A percentile compares a stretch with the other conserved stretches of the same genome.
These are phyloP conservation scores for Leccinum variicolor DNA, from an alignment of 768 basidiomycete species.

Conservation along the genomic window DNA sequence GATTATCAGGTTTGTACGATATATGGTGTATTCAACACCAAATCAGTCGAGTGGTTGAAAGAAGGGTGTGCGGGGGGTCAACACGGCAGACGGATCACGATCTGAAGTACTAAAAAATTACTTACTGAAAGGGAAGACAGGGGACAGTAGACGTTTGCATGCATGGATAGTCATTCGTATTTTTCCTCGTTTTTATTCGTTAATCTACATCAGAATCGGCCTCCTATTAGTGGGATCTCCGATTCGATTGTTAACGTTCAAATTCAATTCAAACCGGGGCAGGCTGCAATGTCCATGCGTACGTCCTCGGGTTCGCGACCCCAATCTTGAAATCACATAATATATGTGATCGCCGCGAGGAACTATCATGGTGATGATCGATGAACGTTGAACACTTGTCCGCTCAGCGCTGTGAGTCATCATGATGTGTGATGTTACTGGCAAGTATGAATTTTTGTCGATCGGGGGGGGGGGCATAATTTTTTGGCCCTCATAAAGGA, in stretches of 20 bases:
- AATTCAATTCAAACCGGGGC: neutral
- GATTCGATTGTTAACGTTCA: neutral
- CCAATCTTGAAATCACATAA: neutral
- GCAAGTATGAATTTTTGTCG: no score
- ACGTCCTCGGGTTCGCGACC: neutral
- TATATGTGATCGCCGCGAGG: neutral
- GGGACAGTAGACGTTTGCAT: no score
- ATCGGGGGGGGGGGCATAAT: no score
- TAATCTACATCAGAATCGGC: neutral
- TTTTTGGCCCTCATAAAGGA: neutral
- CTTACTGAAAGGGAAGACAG: no score
- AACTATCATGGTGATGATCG: neutral
- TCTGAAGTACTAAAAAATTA: neutral
- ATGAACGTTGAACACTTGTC: no score
- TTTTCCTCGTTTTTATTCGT: neutral
- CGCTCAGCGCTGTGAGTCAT: no score
- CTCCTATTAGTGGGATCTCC: neutral
- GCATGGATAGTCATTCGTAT: neutral
- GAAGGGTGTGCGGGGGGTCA: neutral
- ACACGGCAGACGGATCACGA: neutral
- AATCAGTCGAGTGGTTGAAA: no score
- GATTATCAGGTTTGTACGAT: constrained; percentile 5
- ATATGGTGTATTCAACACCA: neutral
- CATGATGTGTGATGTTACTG: no score
- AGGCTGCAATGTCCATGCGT: neutral